Base-by-base conservation (phyloP, 169 alveolate species). In the Hepatocystis sp. region DNA sequence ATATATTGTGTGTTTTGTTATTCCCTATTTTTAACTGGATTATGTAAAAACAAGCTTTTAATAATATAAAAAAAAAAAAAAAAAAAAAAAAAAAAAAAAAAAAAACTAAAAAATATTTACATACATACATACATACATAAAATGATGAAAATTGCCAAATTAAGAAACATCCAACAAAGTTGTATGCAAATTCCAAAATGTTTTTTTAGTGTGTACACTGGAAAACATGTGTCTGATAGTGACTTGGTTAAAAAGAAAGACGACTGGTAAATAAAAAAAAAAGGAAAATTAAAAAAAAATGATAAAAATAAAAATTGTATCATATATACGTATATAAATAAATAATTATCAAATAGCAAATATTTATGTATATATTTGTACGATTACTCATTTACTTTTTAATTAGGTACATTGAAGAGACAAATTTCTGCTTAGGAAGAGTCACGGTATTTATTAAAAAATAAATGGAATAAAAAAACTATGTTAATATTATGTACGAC, bases 391-490 rank as follows among this genome's bases (percentile, higher is more conserved):
- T 15, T 30, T 58, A 32, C 2, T 25, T 19, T 42, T 36, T 47
- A 19, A 51, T 49, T 52, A 81, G 89, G 89, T 81, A 63, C 46
- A 95, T 96, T 44, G 98, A 96, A 85, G 98, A 96, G 91, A 96
- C 98, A 49, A 96, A 96, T 88, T 96, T 96, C 90, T 96, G 98
- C 85, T 90, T 96, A 25, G 98, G 98, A 23, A 94, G 95, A 84
- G 93, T 93, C 4, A 93, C 95, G 58, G 96, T 94, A 89, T 42
- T 95, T 61, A 27, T 63, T 49, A 25, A 51, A 65, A 61, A 55
- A 63, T 51, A 86, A 51, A 42, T 21, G 17, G 4, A 15, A n/a
- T n/a, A n/a, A n/a, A n/a, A n/a, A n/a, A n/a, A 4, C 5, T 65
- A 11, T 52, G 3, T 47, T 4, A 4, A n/a, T 30, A 30, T 10